phyloP scores from a whole-genome alignment of 306 rosid species.

The Lathyrus tuberosus region DNA sequence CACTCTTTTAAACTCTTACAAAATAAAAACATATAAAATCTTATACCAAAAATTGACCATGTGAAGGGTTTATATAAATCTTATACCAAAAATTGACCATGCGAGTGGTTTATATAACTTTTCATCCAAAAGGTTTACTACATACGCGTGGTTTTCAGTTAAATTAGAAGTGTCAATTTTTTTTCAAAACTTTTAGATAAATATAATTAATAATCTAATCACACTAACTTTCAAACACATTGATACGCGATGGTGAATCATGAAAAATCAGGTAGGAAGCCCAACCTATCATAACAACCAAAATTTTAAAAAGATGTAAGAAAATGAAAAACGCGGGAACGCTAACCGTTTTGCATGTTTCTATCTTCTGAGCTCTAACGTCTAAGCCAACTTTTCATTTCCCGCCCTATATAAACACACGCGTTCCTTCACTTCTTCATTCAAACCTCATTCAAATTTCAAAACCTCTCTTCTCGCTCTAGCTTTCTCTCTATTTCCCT shows the following conservation, averaged over 20 bases:
- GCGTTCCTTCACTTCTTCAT: constrained; percentile 28
- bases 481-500: constrained; percentile 26
- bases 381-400: constrained; percentile 20
- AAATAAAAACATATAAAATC: too few species aligned
- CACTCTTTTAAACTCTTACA: too few species aligned
- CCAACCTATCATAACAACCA: not conserved
- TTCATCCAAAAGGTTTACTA: too few species aligned
- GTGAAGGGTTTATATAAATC: too few species aligned
- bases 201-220: too few species aligned
- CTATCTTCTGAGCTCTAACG: not conserved
- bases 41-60: too few species aligned
- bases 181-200: too few species aligned
- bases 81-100: too few species aligned
- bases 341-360: not conserved
- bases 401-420: constrained; percentile 54
- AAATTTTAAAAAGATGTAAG: not conserved
- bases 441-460: constrained; percentile 22
- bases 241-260: not conserved
- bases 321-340: constrained; percentile 33
- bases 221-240: not conserved
- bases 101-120: too few species aligned
- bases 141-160: too few species aligned
- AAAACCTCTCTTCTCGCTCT: constrained; percentile 33
- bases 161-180: too few species aligned
- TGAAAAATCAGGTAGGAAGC: not conserved